A percentile compares a stretch with the other conserved stretches of the same genome.
phyloP scores from a whole-genome alignment of 2,329 filamentous ascomycete genomes.

The Coniella vitis region DNA sequence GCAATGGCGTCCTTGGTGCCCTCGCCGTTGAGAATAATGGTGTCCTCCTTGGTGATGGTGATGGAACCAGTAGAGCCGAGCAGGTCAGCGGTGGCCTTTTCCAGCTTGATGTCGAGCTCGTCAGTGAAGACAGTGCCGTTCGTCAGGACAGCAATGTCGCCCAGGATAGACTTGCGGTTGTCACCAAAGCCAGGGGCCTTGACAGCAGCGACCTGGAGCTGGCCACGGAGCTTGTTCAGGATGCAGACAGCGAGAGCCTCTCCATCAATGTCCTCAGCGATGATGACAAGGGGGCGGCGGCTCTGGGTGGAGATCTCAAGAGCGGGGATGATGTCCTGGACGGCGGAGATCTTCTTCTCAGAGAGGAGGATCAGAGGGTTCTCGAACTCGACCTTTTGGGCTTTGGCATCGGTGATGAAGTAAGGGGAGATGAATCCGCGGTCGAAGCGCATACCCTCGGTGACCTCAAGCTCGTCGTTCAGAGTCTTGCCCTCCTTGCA shows the following conservation, averaged over 20 bases:
- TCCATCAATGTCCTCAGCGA: constrained; percentile 97
- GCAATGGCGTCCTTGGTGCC: constrained; percentile 89
- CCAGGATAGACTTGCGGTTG: constrained; percentile 99
- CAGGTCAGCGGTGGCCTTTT: constrained; percentile 94
- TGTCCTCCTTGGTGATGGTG: constrained; percentile 99
- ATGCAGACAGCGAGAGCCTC: constrained; percentile 98
- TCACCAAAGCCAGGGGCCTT: constrained; percentile 99
- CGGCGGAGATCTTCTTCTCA: constrained; percentile 99
- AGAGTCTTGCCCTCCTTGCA: constrained; percentile 99
- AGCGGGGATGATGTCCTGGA: constrained; percentile 97
- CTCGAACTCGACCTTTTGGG: constrained; percentile 99
- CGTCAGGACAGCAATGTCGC: constrained; percentile 90
- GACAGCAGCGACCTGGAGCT: constrained; percentile 96
- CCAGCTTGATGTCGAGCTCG: constrained; percentile 97
- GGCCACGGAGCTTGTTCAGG: constrained; percentile 98
- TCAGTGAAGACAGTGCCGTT: constrained; percentile 97
- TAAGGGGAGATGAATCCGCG: constrained; percentile 97
- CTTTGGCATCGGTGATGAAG: constrained; percentile 99
- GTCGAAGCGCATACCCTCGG: constrained; percentile 99
- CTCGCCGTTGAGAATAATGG: constrained; percentile 95
- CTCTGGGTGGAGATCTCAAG: constrained; percentile 95
- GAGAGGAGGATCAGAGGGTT: constrained; percentile 97
- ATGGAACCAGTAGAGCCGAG: constrained; percentile 96
- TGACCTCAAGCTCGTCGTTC: constrained; percentile 95
- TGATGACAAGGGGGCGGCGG: constrained; percentile 93